Percentiles rank a stretch among this genome's conserved stretches.
Conservation (phyloP, 2,329 filamentous ascomycete genomes). For the Xylaria sp. region DNA sequence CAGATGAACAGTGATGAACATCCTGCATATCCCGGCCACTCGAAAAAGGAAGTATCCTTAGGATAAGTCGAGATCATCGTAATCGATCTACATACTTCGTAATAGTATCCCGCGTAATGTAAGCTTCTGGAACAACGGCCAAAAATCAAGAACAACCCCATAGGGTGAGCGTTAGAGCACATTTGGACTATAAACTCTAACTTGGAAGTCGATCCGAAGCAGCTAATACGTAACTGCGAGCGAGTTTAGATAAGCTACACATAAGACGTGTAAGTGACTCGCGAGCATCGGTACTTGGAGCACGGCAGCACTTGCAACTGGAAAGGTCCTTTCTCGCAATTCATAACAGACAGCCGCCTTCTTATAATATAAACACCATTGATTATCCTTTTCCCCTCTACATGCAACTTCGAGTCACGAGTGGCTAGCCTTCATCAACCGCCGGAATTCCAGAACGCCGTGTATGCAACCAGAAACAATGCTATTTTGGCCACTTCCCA, state of each 20-base stretch:
- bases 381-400: conserved; percentile 30
- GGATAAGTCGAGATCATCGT: conserved; percentile 2
- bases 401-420: conserved; percentile 31
- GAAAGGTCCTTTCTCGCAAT: conserved; percentile 36
- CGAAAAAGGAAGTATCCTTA: not conserved
- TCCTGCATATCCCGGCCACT: not conserved
- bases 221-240: not conserved
- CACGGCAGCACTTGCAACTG: conserved; percentile 29
- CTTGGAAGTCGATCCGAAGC: not conserved
- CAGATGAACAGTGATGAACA: conserved; percentile 5
- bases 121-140: not conserved
- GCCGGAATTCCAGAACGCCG: conserved; percentile 45
- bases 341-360: conserved; percentile 28
- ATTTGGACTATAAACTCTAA: not conserved
- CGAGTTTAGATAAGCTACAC: not conserved
- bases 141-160: not conserved
- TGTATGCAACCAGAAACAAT: conserved; percentile 44
- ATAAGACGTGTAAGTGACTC: not conserved
- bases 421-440: conserved; percentile 32
- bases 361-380: conserved; percentile 35
- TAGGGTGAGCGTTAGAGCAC: too few species aligned
- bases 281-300: conserved; percentile 18
- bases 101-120: not conserved
- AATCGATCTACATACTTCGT: not conserved
- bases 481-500: conserved; percentile 30